phyloP scores from a whole-genome alignment of 192 early-diverging fungal species.

The Gryganskiella cystojenkinii region DNA sequence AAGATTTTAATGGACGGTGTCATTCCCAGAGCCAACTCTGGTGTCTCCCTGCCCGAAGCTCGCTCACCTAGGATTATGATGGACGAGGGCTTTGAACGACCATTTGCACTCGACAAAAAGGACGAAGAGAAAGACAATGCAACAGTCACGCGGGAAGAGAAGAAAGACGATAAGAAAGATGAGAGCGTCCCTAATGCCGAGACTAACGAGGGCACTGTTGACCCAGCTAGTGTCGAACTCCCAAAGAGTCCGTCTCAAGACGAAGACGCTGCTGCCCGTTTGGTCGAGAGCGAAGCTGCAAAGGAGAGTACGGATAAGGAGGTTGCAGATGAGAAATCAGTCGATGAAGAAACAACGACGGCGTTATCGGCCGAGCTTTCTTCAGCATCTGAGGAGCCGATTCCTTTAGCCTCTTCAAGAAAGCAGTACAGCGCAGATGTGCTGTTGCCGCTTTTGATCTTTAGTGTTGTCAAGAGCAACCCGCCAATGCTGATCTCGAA shows the following conservation, averaged over 20 bases:
- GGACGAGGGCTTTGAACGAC: conserved; percentile 39
- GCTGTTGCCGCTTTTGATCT: conserved; percentile 75
- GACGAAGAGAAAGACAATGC: neutral
- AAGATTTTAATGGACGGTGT: conserved; percentile 37
- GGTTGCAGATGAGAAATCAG: neutral
- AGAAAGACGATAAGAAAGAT: neutral
- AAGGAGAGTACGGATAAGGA: too few species aligned
- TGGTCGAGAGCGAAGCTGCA: too few species aligned
- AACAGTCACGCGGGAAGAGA: neutral
- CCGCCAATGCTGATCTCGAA: conserved; percentile 78
- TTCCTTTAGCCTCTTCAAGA: neutral
- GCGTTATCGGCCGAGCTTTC: neutral
- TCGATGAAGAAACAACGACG: neutral
- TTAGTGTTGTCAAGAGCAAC: conserved; percentile 72
- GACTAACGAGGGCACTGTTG: neutral
- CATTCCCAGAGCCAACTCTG: conserved; percentile 9
- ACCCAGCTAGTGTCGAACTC: conserved; percentile 18
- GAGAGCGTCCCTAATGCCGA: neutral
- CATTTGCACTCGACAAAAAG: neutral
- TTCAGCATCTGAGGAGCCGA: neutral
- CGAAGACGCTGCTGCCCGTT: neutral
- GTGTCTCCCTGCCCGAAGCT: neutral
- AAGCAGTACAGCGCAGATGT: conserved; percentile 67
- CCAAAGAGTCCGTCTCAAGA: conserved; percentile 20
- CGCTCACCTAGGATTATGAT: conserved; percentile 28